Conservation (phyloP, 495 filamentous ascomycete genomes). For the Cercophora samala region DNA sequence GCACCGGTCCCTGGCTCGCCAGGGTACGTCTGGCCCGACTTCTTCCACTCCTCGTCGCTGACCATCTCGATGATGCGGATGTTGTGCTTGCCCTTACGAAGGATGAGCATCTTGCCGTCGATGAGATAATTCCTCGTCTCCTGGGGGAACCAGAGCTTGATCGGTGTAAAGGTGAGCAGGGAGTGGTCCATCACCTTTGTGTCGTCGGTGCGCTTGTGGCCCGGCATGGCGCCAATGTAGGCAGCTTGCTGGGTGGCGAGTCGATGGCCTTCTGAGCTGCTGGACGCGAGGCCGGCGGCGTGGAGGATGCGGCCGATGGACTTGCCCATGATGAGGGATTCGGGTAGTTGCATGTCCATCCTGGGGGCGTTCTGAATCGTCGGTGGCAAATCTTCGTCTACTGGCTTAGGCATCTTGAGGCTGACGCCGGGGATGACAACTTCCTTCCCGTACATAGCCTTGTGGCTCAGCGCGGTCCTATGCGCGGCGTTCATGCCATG, state of each 20-base stretch:
- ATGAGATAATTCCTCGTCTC: slow-evolving; percentile 62
- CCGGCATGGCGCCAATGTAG: slow-evolving; percentile 62
- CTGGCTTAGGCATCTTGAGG: slow-evolving; percentile 3
- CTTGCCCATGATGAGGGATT: slow-evolving; percentile 58
- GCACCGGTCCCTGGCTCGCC: slow-evolving; percentile 42
- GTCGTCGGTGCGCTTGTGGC: slow-evolving; percentile 24
- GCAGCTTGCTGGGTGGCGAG: slow-evolving; percentile 56
- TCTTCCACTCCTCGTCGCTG: slow-evolving; percentile 62
- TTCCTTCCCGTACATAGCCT: slow-evolving; percentile 47
- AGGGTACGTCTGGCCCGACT: slow-evolving; percentile 42
- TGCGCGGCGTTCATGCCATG: slow-evolving; percentile 64
- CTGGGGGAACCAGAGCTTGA: slow-evolving; percentile 54
- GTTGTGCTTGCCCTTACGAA: slow-evolving; percentile 79
- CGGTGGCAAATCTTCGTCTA: slow-evolving; percentile 30
- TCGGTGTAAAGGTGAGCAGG: slow-evolving; percentile 58
- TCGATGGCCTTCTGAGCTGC: slow-evolving; percentile 63
- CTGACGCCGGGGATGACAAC: background rate
- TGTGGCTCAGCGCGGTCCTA: slow-evolving; percentile 56
- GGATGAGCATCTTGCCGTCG: slow-evolving; percentile 59
- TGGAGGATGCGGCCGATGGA: slow-evolving; percentile 62
- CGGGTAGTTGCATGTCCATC: slow-evolving; percentile 60
- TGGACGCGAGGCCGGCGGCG: slow-evolving; percentile 63
- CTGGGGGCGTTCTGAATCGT: slow-evolving; percentile 50
- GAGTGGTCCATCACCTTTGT: slow-evolving; percentile 49
- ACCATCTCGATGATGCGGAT: slow-evolving; percentile 69